Evolutionary conservation across 129 eudicot species (phyloP).

Genomic region (Saussurea involucrata): DNA sequence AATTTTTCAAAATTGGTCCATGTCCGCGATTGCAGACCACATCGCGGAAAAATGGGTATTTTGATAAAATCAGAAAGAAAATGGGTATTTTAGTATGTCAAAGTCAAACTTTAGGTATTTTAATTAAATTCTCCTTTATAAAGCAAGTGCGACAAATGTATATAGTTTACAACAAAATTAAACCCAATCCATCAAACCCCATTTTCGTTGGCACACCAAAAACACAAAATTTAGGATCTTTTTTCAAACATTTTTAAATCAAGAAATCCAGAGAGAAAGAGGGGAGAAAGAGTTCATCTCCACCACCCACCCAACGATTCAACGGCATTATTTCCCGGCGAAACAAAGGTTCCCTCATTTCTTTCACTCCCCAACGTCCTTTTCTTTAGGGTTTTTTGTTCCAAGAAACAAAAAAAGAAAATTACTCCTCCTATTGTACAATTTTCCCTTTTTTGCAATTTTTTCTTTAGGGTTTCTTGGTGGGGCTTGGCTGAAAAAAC

Average conservation of each 20-base stretch:
- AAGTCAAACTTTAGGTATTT: no score
- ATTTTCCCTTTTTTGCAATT: background rate
- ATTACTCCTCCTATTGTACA: conserved; percentile 3
- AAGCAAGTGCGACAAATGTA: conserved; percentile 1
- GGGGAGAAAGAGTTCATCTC: conserved; percentile 23
- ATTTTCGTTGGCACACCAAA: conserved; percentile 24
- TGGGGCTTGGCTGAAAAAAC: conserved; percentile 7
- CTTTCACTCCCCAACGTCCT: conserved; percentile 24
- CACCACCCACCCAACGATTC: conserved; percentile 56
- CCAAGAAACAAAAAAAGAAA: conserved; percentile 4
- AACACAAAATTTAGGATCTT: conserved; percentile 20
- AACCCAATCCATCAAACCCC: conserved; percentile 12
- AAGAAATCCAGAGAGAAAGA: conserved; percentile 23
- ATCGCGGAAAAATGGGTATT: no score
- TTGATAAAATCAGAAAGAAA: no score
- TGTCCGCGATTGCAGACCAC: no score
- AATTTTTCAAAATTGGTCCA: no score
- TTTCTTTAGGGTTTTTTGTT: conserved; percentile 14
- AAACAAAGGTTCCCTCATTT: conserved; percentile 18
- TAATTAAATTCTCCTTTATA: no score
- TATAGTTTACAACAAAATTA: conserved; percentile 13
- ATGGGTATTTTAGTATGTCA: no score
- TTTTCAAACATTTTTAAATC: conserved; percentile 3
- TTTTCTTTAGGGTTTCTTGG: conserved; percentile 34
- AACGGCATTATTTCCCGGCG: conserved; percentile 75